These are phyloP conservation scores for Aspergillus diversus DNA, from an alignment of 495 filamentous ascomycete species.

Conservation along the genomic window DNA sequence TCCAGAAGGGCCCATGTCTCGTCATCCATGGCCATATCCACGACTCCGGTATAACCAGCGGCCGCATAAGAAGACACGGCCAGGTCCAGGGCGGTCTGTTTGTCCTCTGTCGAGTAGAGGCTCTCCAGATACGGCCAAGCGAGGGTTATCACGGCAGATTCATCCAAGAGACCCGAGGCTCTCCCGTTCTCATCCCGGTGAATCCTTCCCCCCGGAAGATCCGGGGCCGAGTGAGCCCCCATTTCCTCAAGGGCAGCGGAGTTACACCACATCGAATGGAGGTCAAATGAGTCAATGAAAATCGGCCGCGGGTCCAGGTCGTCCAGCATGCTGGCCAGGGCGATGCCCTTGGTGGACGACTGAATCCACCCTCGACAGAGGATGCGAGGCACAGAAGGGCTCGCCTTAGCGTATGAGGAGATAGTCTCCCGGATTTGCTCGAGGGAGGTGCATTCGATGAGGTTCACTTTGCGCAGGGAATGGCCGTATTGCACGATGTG, in stretches of 20 bases:
- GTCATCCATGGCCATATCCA: constrained; percentile 76
- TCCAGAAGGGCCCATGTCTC: constrained; percentile 60
- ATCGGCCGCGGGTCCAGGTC: constrained; percentile 58
- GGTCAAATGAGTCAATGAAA: constrained; percentile 62
- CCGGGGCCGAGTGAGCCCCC: constrained; percentile 45
- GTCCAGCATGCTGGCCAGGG: constrained; percentile 57
- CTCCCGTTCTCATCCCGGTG: background rate
- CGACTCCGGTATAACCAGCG: constrained; percentile 62
- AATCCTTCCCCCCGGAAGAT: constrained; percentile 27
- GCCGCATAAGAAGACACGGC: constrained; percentile 57
- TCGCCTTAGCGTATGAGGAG: constrained; percentile 48
- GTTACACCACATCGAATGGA: constrained; percentile 68
- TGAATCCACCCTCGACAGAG: constrained; percentile 66
- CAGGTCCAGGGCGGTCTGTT: constrained; percentile 50
- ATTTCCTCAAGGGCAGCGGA: constrained; percentile 58
- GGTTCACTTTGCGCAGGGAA: constrained; percentile 58
- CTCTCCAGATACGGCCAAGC: constrained; percentile 62
- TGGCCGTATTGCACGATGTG: constrained; percentile 65
- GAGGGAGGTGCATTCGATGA: constrained; percentile 57
- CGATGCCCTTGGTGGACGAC: constrained; percentile 53
- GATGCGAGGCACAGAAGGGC: constrained; percentile 55
- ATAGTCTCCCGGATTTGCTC: constrained; percentile 56
- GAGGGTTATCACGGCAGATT: constrained; percentile 58
- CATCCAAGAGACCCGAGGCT: constrained; percentile 46
- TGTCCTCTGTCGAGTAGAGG: constrained; percentile 54